A percentile compares a stretch with the other conserved stretches of the same genome.
phyloP scores from a whole-genome alignment of 2,329 filamentous ascomycete species.

The Periconia sp. region DNA sequence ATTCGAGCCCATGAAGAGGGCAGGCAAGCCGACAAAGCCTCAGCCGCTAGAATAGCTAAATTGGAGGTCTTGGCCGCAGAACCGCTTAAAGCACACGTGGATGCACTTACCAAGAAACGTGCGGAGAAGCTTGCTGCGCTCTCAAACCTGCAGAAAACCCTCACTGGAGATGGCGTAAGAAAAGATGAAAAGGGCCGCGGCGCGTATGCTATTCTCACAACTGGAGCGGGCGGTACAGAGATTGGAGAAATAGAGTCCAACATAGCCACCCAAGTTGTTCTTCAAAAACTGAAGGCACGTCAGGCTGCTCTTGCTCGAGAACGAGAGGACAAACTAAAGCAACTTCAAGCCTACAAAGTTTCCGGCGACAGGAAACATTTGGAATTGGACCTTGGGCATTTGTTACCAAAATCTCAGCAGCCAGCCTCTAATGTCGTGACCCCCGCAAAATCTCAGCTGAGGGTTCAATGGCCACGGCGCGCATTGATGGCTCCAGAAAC shows the following conservation, averaged over 20 bases:
- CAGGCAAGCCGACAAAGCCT: not conserved
- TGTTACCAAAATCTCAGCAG: not conserved
- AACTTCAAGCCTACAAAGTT: slow-evolving; percentile 2
- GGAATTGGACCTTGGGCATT: not conserved
- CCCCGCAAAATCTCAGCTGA: too few species aligned
- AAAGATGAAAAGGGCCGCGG: too few species aligned
- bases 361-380: not conserved
- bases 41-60: not conserved
- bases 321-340: not conserved
- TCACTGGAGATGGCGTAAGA: too few species aligned
- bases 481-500: not conserved
- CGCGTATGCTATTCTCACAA: not conserved
- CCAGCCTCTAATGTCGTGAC: not conserved
- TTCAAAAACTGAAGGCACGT: not conserved
- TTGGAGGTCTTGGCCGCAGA: not conserved
- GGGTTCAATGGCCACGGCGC: not conserved
- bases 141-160: too few species aligned
- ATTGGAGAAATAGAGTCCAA: not conserved
- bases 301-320: not conserved
- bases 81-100: not conserved
- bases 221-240: too few species aligned
- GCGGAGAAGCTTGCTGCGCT: too few species aligned
- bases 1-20: not conserved
- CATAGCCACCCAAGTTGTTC: not conserved
- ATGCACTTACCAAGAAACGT: not conserved